A percentile compares a stretch with the other conserved stretches of the same genome.
These are phyloP conservation scores for Penicillium pulvis DNA, from an alignment of 495 filamentous ascomycete genomes.

Conservation along the genomic window DNA sequence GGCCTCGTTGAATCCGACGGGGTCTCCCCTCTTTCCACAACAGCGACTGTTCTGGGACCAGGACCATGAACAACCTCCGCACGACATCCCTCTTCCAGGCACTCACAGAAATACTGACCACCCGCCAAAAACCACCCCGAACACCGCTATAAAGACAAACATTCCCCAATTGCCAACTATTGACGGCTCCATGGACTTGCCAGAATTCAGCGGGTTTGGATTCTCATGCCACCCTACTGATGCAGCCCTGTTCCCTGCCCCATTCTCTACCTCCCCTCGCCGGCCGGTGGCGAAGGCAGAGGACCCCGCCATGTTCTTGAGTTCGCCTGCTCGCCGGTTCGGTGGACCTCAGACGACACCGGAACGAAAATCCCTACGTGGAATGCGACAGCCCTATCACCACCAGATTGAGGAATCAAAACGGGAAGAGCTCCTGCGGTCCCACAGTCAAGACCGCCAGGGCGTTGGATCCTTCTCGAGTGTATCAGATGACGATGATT, in stretches of 20 bases:
- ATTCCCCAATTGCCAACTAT: slow-evolving; percentile 47
- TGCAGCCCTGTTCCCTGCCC: slow-evolving; percentile 47
- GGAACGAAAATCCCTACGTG: slow-evolving; percentile 31
- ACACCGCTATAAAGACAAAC: slow-evolving; percentile 17
- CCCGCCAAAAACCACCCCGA: slow-evolving; percentile 9
- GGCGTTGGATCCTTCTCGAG: slow-evolving; percentile 15
- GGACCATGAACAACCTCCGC: slow-evolving; percentile 37
- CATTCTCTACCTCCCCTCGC: slow-evolving; percentile 51
- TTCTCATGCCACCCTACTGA: slow-evolving; percentile 37
- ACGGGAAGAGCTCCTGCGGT: slow-evolving; percentile 52
- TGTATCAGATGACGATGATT: slow-evolving; percentile 44
- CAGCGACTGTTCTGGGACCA: slow-evolving; percentile 78
- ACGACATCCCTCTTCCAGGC: slow-evolving; percentile 25
- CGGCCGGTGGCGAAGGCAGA: slow-evolving; percentile 42
- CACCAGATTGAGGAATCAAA: slow-evolving; percentile 60
- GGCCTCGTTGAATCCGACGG: slow-evolving; percentile 67
- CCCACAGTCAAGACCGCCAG: slow-evolving; percentile 21
- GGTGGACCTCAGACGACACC: slow-evolving; percentile 44
- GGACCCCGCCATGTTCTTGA: slow-evolving; percentile 60
- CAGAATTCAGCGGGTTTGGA: slow-evolving; percentile 40
- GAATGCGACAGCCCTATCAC: slow-evolving; percentile 56
- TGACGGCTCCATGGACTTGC: slow-evolving; percentile 41
- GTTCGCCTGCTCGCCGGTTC: slow-evolving; percentile 51
- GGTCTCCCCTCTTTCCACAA: slow-evolving; percentile 66
- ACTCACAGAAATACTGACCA: slow-evolving; percentile 1